Conservation (phyloP, 192 early-diverging fungal genomes). For the Spizellomyces sp. region DNA sequence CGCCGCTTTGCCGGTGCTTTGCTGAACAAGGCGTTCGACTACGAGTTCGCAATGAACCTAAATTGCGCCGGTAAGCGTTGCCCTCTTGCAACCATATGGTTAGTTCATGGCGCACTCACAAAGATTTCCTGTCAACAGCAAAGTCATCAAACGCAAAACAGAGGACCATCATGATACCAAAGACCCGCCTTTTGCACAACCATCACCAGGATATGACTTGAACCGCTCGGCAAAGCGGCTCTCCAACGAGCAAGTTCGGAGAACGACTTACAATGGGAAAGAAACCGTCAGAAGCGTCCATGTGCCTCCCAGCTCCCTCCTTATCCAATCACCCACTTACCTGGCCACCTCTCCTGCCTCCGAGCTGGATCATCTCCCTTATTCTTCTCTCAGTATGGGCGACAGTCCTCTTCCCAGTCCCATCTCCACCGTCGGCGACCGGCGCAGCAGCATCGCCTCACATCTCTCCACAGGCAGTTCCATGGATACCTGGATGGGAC, state of each 20-base stretch:
- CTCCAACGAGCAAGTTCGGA: not conserved
- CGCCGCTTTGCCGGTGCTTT: constrained; percentile 22
- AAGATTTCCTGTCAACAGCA: not conserved
- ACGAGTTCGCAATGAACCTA: constrained; percentile 24
- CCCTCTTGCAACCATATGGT: not conserved
- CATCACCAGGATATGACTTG: not conserved
- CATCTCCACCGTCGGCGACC: not conserved
- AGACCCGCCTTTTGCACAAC: not conserved
- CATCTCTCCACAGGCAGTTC: too few relatives aligned
- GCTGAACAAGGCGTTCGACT: constrained; percentile 26
- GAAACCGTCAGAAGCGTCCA: not conserved
- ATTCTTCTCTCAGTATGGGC: not conserved
- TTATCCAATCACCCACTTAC: not conserved
- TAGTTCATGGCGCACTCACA: not conserved
- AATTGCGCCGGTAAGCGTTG: constrained; percentile 11
- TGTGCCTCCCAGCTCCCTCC: not conserved
- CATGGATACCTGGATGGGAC: too few relatives aligned
- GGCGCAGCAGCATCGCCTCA: not conserved
- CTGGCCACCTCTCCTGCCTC: not conserved
- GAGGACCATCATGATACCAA: not conserved
- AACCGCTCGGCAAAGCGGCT: not conserved
- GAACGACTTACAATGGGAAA: too few relatives aligned
- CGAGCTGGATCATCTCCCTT: not conserved
- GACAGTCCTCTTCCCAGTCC: not conserved
- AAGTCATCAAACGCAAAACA: constrained; percentile 6